These are phyloP conservation scores for Candida sp. DNA, from an alignment of 1,139 yeast genomes.

Conservation along the genomic window DNA sequence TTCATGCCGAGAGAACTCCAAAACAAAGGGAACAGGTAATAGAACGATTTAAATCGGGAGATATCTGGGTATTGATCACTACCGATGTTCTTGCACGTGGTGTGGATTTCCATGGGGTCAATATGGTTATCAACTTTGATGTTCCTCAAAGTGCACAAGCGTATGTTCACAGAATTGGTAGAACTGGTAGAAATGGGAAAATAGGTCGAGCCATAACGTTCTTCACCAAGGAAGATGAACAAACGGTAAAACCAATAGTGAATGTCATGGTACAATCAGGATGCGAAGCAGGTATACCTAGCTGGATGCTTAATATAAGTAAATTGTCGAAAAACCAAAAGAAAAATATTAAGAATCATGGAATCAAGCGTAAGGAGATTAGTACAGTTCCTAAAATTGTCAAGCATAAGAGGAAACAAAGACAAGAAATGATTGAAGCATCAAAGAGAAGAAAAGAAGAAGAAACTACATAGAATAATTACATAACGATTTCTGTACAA, in stretches of 20 bases:
- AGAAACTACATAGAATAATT: background rate
- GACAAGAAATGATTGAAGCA: conserved; percentile 73
- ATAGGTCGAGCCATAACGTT: conserved; percentile 86
- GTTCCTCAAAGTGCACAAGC: conserved; percentile 94
- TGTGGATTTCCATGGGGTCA: conserved; percentile 95
- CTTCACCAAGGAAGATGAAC: conserved; percentile 85
- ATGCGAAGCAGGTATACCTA: conserved; percentile 58
- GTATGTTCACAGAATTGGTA: conserved; percentile 96
- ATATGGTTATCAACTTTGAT: conserved; percentile 92
- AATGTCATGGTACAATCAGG: conserved; percentile 97
- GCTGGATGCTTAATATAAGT: conserved; percentile 81
- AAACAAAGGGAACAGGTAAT: conserved; percentile 85
- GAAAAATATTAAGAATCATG: conserved; percentile 57
- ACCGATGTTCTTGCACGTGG: conserved; percentile 97
- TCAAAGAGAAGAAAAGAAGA: conserved; percentile 58
- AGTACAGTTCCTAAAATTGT: conserved; percentile 82
- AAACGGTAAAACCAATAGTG: conserved; percentile 75
- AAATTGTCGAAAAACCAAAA: conserved; percentile 69
- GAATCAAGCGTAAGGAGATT: conserved; percentile 66
- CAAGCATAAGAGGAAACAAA: conserved; percentile 60
- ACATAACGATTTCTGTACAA: background rate
- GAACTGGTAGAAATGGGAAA: conserved; percentile 97
- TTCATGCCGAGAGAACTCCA: conserved; percentile 93
- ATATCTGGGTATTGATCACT: conserved; percentile 93
- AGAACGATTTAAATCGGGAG: conserved; percentile 82